Evolutionary conservation across 2,329 filamentous ascomycete species (phyloP), one percentile per base, ranked within the genome.

Genomic region (Clonostachys solani): DNA sequence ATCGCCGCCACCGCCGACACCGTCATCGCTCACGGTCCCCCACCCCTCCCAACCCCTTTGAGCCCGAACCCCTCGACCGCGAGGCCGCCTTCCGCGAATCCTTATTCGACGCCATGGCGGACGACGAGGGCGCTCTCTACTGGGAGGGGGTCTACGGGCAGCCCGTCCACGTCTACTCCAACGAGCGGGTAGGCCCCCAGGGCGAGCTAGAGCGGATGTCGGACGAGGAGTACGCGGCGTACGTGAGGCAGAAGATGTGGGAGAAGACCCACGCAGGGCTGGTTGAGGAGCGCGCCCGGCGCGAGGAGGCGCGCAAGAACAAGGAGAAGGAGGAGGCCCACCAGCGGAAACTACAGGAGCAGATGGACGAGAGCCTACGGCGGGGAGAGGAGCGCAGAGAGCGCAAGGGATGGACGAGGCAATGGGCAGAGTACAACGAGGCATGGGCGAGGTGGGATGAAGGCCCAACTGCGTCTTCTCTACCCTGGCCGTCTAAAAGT

Each of bases 81-180:
- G 84, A 90, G 38, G 74, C 78, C 1, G 90, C 92, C 1, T 99
- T 99, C 64, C 85, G 89, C 33, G 89, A 95, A 65, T 96, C 91
- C 1, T 83, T 99, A 6, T 97, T 97, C 69, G 94, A 99, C 65
- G 94, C 94, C 33, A 86, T 99, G 67, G 92, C 91, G 36, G 94
- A 99, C 66, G 92, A 97, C 61, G 94, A 99, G 68, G 94, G 92
- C 42, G 94, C 94, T 3, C 81, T 84, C 8, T 99, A 94, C 71
- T 99, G 94, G 94, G 87, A 96, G 64, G 82, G 83, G 15, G 89
- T 99, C n/a, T 99, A 97, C 67, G 92, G 91, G 1, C 92, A 97
- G 63, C 92, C 94, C 1, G 87, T 97, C 44, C 91, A 96, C 66
- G 80, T 83, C 7, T 96, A 95, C 62, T 63, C 0, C 17, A 74